Conservation (phyloP, 2,329 filamentous ascomycete species). For the Alternaria longipes region DNA sequence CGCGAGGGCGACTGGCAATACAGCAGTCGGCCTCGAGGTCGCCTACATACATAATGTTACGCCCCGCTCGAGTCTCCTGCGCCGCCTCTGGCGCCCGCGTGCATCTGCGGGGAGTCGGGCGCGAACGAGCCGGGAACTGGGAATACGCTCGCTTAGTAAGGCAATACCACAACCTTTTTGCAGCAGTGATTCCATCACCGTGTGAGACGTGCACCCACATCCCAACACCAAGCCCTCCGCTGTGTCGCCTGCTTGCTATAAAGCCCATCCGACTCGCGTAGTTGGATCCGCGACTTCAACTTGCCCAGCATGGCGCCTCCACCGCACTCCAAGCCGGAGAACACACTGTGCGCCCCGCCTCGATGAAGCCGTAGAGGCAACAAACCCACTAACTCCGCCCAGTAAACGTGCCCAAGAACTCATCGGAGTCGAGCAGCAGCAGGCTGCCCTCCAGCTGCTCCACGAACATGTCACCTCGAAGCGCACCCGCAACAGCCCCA, state of each 20-base stretch:
- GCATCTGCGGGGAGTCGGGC: slow-evolving; percentile 8
- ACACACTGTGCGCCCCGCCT: slow-evolving; percentile 72
- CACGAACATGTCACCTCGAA: slow-evolving; percentile 99
- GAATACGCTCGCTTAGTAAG: slow-evolving; percentile 28
- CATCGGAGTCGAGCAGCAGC: slow-evolving; percentile 93
- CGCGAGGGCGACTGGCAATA: not conserved
- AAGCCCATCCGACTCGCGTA: slow-evolving; percentile 41
- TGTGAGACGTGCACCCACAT: slow-evolving; percentile 28
- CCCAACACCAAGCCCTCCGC: slow-evolving; percentile 26
- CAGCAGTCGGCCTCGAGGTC: too few relatives aligned
- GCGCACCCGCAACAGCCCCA: slow-evolving; percentile 95
- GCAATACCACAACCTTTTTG: slow-evolving; percentile 28
- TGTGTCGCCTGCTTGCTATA: slow-evolving; percentile 41
- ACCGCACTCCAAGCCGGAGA: slow-evolving; percentile 97
- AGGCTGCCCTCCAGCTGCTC: slow-evolving; percentile 90
- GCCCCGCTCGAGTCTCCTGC: not conserved
- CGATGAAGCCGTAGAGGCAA: not conserved
- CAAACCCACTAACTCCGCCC: slow-evolving; percentile 18
- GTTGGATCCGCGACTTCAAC: slow-evolving; percentile 35
- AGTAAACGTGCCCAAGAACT: slow-evolving; percentile 89
- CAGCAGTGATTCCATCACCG: slow-evolving; percentile 27
- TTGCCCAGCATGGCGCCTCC: slow-evolving; percentile 82
- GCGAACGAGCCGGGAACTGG: slow-evolving; percentile 1
- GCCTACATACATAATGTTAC: too few relatives aligned
- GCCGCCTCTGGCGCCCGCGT: not conserved